These are phyloP conservation scores for Tilletia walkeri DNA, from an alignment of 1,284 basidiomycete genomes.

Conservation along the genomic window DNA sequence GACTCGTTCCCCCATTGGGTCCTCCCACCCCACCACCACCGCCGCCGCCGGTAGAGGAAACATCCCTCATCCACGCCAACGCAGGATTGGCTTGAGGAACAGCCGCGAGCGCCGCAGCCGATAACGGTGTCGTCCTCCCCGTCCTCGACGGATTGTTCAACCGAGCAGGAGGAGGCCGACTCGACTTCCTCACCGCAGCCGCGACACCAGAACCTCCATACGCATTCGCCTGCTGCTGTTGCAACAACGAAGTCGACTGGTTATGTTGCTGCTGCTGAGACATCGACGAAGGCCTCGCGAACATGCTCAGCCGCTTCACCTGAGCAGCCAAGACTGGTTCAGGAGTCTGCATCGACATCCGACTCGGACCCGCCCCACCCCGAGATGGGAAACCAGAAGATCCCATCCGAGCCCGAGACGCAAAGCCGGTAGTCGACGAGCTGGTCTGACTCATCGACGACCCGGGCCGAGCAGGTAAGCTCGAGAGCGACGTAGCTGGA, in stretches of 20 bases:
- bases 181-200: slow-evolving; percentile 30
- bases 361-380: slow-evolving; percentile 26
- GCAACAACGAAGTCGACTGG: slow-evolving; percentile 13
- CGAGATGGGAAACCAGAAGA: neutral
- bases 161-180: slow-evolving; percentile 38
- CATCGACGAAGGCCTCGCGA: slow-evolving; percentile 34
- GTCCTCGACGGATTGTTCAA: slow-evolving; percentile 25
- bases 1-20: slow-evolving; percentile 16
- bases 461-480: slow-evolving; percentile 30
- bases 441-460: slow-evolving; percentile 38
- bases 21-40: slow-evolving; percentile 14
- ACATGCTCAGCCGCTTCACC: slow-evolving; percentile 43
- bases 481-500: neutral
- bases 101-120: slow-evolving; percentile 44
- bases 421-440: neutral
- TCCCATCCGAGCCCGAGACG: neutral
- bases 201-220: neutral
- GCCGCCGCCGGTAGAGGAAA: neutral
- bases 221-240: neutral
- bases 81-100: slow-evolving; percentile 36
- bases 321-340: slow-evolving; percentile 46
- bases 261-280: slow-evolving; percentile 5
- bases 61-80: slow-evolving; percentile 7
- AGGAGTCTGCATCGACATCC: slow-evolving; percentile 47
- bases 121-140: slow-evolving; percentile 43